phyloP scores from a whole-genome alignment of 768 basidiomycete species.

The Melanogaster broomeanus region DNA sequence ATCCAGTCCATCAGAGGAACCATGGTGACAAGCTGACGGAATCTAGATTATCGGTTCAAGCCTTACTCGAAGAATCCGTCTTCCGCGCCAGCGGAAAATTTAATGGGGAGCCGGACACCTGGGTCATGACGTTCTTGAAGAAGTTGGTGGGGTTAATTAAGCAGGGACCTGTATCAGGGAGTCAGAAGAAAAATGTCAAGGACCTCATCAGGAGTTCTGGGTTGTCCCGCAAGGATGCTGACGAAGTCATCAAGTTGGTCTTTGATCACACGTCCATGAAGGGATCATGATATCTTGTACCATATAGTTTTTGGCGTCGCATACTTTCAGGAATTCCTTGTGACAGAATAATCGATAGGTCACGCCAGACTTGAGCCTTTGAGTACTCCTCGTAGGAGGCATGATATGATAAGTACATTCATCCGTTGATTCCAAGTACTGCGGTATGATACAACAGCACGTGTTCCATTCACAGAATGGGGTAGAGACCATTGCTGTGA shows the following conservation, averaged over 20 bases:
- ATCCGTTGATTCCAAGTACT: neutral
- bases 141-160: constrained; percentile 16
- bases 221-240: constrained; percentile 18
- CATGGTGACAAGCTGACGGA: constrained; percentile 4
- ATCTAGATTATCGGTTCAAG: constrained; percentile 16
- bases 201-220: constrained; percentile 17
- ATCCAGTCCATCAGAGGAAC: neutral
- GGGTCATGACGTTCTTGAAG: constrained; percentile 27
- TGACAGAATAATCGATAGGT: too few relatives aligned
- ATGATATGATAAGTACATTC: neutral
- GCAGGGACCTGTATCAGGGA: constrained; percentile 6
- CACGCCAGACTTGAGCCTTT: too few relatives aligned
- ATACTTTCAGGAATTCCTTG: too few relatives aligned
- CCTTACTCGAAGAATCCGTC: constrained; percentile 23
- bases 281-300: neutral
- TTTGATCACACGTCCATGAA: neutral
- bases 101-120: constrained; percentile 11
- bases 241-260: constrained; percentile 14
- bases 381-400: too few relatives aligned
- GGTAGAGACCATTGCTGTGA: constrained; percentile 6
- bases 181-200: constrained; percentile 8
- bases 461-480: constrained; percentile 1
- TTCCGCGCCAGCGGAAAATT: constrained; percentile 14
- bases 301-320: too few relatives aligned
- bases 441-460: neutral